Percentiles rank a stretch among this genome's conserved stretches.
Conservation (phyloP, 2,329 filamentous ascomycete genomes). For the Diaporthe helianthi region DNA sequence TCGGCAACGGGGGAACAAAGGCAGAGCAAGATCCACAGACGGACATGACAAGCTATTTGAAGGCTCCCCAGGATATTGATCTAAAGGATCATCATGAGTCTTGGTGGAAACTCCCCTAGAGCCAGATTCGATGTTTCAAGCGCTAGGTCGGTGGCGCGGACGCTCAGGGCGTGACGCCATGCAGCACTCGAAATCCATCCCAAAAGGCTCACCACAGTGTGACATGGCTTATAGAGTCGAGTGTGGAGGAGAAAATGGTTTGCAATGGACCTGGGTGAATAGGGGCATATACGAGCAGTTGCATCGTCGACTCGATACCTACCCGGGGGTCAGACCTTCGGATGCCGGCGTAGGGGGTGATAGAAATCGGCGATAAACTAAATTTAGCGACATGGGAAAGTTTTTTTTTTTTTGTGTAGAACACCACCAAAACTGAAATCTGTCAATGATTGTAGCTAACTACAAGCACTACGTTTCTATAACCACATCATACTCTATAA, state of each 20-base stretch:
- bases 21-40: conserved; percentile 62
- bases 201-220: neutral
- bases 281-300: neutral
- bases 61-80: conserved; percentile 61
- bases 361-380: no score
- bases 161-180: neutral
- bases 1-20: conserved; percentile 72
- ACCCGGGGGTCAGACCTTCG: no score
- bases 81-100: conserved; percentile 69
- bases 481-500: no score
- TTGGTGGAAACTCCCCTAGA: conserved; percentile 63
- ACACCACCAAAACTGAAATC: no score
- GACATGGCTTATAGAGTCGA: neutral
- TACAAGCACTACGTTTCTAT: no score
- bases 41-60: conserved; percentile 71
- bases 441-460: no score
- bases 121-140: neutral
- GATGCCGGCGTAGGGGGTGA: no score
- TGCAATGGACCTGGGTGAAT: neutral
- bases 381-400: no score
- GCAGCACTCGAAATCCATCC: neutral
- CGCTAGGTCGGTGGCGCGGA: neutral
- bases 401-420: no score
- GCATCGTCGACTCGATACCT: no score
- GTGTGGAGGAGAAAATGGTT: neutral